These are phyloP conservation scores for Skeletonema marinoi DNA, from an alignment of 108 stramenopile genomes.

Conservation along the genomic window DNA sequence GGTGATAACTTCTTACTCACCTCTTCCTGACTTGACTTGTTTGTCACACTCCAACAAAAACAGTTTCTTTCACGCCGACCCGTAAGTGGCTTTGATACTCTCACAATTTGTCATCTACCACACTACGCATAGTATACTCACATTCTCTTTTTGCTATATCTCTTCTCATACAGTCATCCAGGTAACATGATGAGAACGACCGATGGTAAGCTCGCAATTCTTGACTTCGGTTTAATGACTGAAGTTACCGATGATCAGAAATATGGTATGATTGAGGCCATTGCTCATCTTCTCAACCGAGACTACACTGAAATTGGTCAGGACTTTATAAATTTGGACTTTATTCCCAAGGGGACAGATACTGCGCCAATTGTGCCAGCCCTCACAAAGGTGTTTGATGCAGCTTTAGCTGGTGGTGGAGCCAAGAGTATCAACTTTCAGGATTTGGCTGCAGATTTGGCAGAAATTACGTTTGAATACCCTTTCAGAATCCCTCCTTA, in stretches of 20 bases:
- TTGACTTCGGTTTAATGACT: slow-evolving; percentile 97
- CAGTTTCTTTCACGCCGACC: slow-evolving; percentile 84
- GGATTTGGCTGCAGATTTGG: slow-evolving; percentile 90
- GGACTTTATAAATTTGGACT: slow-evolving; percentile 93
- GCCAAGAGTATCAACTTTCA: slow-evolving; percentile 96
- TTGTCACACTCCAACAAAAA: no score
- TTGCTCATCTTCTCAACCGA: slow-evolving; percentile 92
- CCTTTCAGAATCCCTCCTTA: slow-evolving; percentile 80
- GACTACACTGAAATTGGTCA: slow-evolving; percentile 94
- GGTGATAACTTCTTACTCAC: no score
- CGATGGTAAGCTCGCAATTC: slow-evolving; percentile 90
- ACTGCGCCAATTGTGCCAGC: slow-evolving; percentile 92
- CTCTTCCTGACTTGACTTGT: no score
- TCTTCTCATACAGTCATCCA: slow-evolving; percentile 12
- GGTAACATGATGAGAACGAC: slow-evolving; percentile 93
- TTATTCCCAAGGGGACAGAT: slow-evolving; percentile 91
- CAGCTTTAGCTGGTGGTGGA: slow-evolving; percentile 94
- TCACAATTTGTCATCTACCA: neutral
- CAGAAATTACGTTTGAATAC: slow-evolving; percentile 93
- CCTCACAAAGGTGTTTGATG: slow-evolving; percentile 92
- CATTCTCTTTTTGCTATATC: neutral
- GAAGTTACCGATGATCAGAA: slow-evolving; percentile 92
- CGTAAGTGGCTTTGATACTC: slow-evolving; percentile 10
- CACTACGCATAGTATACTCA: neutral
- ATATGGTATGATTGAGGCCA: slow-evolving; percentile 96